Evolutionary conservation across 345 rosid species (phyloP).

Genomic region (Linum usitatissimum): DNA sequence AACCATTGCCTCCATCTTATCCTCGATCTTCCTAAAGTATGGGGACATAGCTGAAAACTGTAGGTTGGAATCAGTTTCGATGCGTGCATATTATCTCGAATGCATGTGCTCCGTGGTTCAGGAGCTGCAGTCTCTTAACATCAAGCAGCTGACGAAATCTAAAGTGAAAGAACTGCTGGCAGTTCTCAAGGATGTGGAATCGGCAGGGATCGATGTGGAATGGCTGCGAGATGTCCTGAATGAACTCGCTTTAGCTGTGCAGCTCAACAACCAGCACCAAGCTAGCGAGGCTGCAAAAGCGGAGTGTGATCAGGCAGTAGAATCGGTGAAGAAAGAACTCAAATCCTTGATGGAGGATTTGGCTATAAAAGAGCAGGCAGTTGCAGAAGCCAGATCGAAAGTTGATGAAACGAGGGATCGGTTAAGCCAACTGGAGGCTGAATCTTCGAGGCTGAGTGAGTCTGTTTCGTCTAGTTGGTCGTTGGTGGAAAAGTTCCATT

Average conservation of each 20-base stretch:
- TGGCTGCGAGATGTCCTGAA: constrained; percentile 53
- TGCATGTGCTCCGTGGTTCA: constrained; percentile 61
- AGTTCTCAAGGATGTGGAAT: constrained; percentile 71
- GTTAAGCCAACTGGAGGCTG: constrained; percentile 36
- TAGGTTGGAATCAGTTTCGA: constrained; percentile 49
- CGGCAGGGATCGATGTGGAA: constrained; percentile 46
- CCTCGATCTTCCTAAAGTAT: constrained; percentile 42
- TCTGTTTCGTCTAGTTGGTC: constrained; percentile 23
- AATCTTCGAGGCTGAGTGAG: constrained; percentile 28
- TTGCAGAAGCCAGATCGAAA: constrained; percentile 23
- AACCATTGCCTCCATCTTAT: constrained; percentile 40
- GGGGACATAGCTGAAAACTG: constrained; percentile 82
- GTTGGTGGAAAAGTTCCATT: constrained; percentile 38
- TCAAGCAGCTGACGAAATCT: constrained; percentile 49
- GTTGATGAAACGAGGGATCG: constrained; percentile 30
- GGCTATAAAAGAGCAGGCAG: constrained; percentile 38
- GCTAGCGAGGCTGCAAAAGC: constrained; percentile 31
- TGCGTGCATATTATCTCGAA: constrained; percentile 65
- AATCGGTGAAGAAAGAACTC: constrained; percentile 38
- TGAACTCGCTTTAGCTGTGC: constrained; percentile 42
- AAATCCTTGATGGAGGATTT: constrained; percentile 34
- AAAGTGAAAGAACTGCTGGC: constrained; percentile 60
- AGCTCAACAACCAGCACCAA: constrained; percentile 35
- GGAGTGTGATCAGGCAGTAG: constrained; percentile 27
- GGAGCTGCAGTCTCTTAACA: constrained; percentile 51